Conservation (phyloP, 306 rosid genomes). For the Acmispon strigosus region DNA sequence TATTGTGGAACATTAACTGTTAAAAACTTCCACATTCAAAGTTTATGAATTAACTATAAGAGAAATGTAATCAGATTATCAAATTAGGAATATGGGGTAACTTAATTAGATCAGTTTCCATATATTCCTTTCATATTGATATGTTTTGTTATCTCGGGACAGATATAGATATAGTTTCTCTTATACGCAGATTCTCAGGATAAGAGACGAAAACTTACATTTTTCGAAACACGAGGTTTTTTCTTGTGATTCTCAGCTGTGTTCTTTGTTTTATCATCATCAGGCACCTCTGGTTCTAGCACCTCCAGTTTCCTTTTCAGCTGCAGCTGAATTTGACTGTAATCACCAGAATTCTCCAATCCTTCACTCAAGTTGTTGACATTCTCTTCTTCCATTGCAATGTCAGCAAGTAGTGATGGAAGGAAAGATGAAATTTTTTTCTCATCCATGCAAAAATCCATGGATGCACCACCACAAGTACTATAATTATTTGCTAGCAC, state of each 20-base stretch:
- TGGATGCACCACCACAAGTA: not conserved
- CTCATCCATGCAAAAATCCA: slow-evolving; percentile 27
- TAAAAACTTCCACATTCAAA: too few relatives aligned
- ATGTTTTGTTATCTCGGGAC: too few relatives aligned
- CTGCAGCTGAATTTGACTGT: slow-evolving; percentile 19
- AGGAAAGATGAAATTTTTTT: slow-evolving; percentile 23
- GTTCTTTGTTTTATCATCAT: slow-evolving; percentile 20
- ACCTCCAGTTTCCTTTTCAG: slow-evolving; percentile 51
- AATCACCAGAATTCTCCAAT: slow-evolving; percentile 19
- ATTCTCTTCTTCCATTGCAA: slow-evolving; percentile 40
- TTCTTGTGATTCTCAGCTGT: slow-evolving; percentile 38
- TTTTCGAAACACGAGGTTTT: slow-evolving; percentile 33
- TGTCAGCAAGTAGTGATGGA: slow-evolving; percentile 29
- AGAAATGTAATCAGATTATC: too few relatives aligned
- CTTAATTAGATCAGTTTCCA: too few relatives aligned
- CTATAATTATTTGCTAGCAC: not conserved
- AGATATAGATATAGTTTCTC: too few relatives aligned
- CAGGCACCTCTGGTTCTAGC: slow-evolving; percentile 8
- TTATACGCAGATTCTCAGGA: too few relatives aligned
- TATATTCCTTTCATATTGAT: too few relatives aligned
- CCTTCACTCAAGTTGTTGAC: slow-evolving; percentile 17
- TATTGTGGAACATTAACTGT: slow-evolving; percentile 12
- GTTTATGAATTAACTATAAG: too few relatives aligned
- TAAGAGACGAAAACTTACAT: slow-evolving; percentile 38
- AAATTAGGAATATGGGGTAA: too few relatives aligned